phyloP scores from a whole-genome alignment of 2,329 filamentous ascomycete species.

The Neopestalotiopsis rosae region DNA sequence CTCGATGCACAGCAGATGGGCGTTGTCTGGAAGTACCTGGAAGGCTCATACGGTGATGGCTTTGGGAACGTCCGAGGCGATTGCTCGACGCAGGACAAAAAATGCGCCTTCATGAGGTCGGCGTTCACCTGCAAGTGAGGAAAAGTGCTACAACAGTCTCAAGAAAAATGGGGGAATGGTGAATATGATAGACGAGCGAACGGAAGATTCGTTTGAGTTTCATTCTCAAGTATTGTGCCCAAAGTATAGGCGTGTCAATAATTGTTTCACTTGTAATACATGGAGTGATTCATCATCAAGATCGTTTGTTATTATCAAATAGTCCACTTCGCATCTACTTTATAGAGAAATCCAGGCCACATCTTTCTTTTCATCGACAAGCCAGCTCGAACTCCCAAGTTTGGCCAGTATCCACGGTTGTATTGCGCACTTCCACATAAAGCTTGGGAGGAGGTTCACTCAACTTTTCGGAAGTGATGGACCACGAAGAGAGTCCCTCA shows the following conservation, averaged over 20 bases:
- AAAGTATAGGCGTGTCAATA: too few species aligned
- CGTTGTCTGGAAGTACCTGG: not conserved
- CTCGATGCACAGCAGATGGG: not conserved
- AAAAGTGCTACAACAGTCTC: not conserved
- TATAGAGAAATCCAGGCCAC: not conserved
- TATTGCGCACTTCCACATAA: not conserved
- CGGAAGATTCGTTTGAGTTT: too few species aligned
- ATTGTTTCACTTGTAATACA: too few species aligned
- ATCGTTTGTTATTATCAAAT: not conserved
- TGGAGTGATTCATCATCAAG: too few species aligned
- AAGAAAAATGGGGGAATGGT: too few species aligned
- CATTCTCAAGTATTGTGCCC: too few species aligned
- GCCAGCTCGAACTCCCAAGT: not conserved
- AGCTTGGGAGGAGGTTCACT: not conserved
- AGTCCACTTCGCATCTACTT: not conserved
- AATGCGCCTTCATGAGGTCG: conserved; percentile 7
- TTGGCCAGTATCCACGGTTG: not conserved
- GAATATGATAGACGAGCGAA: too few species aligned
- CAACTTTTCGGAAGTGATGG: not conserved
- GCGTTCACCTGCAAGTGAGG: not conserved
- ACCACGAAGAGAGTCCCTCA: not conserved
- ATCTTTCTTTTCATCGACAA: not conserved
- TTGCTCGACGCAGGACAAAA: not conserved
- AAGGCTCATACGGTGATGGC: not conserved
- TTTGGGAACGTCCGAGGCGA: not conserved